Base-by-base conservation (phyloP, 805 yeast species). In the Pichia insulana region DNA sequence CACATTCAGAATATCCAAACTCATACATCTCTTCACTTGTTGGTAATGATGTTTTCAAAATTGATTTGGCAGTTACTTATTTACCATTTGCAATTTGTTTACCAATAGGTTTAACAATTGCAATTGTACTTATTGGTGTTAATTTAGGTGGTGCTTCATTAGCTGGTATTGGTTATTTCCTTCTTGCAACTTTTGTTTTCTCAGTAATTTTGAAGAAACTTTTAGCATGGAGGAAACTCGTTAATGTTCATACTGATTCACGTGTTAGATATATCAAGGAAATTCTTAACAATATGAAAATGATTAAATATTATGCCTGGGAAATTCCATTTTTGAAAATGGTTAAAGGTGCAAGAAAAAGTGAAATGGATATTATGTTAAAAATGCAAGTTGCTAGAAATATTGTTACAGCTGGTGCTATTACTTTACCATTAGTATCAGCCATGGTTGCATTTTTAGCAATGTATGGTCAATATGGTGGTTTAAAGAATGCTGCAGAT, bases 281-380 rank as follows among this genome's bases (percentile, higher is more conserved):
- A 59, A 74, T 87, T 25, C 67, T 89, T 49, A 78, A 73, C 54
- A 78, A 83, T 50, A 74, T 89, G 71, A 85, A 83, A 56, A 71
- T 81, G 58, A 84, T 89, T 59, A 89, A 89, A 65, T 83, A 74
- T 58, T 89, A 88, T 58, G 84, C 94, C 1, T 89, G 96, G 96
- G 97, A 89, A 62, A 69, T 69, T 27, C 88, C 96, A 1, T 89
- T 86, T 57, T 69, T 70, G 41, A 59, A 69, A 9, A 65, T 71
- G 40, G 71, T 89, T 30, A 54, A 74, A n/a, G 69, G 67, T 11
- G 67, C 75, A 25, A 74, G 97, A 57, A 53, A 57, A 0, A 55
- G 64, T 17, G 97, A 88, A 62, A 78, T 84, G 73, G 51, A 54
- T 4, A 65, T 68, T 40, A 71, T 89, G 45, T 70, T 78, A 48